Conservation (phyloP, 495 filamentous ascomycete genomes). For the Hyphodiscus hymeniophilus region DNA sequence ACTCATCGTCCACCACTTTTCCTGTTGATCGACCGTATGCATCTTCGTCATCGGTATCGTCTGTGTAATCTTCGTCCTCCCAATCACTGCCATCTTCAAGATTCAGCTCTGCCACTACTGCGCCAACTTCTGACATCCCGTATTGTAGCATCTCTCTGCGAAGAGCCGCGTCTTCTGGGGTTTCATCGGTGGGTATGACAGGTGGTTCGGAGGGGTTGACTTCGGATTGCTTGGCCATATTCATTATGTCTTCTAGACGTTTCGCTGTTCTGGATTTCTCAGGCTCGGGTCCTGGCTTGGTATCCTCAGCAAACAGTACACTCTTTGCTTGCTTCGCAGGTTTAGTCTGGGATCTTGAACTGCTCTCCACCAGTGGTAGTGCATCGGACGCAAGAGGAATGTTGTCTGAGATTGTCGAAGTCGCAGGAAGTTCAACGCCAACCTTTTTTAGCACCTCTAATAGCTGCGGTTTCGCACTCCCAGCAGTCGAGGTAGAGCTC, state of each 20-base stretch:
- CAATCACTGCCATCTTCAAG: constrained; percentile 62
- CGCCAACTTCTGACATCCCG: constrained; percentile 70
- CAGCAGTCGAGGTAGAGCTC: constrained; percentile 49
- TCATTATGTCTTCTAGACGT: constrained; percentile 41
- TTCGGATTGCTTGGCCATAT: constrained; percentile 33
- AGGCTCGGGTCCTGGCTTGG: constrained; percentile 35
- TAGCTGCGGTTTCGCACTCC: constrained; percentile 51
- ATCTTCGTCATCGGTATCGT: constrained; percentile 48
- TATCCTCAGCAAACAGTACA: constrained; percentile 38
- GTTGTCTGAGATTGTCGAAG: not conserved
- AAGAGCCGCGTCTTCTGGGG: constrained; percentile 67
- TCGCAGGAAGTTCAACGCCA: constrained; percentile 37
- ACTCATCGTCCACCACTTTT: constrained; percentile 57
- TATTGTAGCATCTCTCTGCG: constrained; percentile 92
- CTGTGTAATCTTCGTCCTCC: constrained; percentile 42
- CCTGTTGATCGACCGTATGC: constrained; percentile 61
- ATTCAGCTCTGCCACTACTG: constrained; percentile 88
- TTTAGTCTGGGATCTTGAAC: not conserved
- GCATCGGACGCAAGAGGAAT: not conserved
- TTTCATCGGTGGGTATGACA: constrained; percentile 54
- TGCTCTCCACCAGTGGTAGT: too few species aligned
- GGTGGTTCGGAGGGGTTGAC: constrained; percentile 28
- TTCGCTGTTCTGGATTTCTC: constrained; percentile 31
- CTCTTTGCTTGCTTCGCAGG: constrained; percentile 14
- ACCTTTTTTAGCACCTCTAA: constrained; percentile 62